Conservation (phyloP, 257 asterid genomes). For the Nicotiana undulata region DNA sequence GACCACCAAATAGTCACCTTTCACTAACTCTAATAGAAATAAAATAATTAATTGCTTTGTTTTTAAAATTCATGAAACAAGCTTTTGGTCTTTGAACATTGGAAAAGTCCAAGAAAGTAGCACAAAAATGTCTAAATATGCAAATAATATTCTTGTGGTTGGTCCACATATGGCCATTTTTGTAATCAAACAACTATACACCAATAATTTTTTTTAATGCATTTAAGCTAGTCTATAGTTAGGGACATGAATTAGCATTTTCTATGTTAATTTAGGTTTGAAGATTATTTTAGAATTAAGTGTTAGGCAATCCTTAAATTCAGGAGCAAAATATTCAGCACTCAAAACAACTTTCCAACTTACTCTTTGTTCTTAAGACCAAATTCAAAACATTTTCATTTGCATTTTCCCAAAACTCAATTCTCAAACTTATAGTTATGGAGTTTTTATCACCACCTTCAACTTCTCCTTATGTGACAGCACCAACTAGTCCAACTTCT, state of each 20-base stretch:
- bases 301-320: conserved; percentile 41
- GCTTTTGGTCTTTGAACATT: background rate
- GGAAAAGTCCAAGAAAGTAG: background rate
- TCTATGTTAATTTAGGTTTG: conserved; percentile 20
- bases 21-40: background rate
- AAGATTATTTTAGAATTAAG: conserved; percentile 34
- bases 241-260: conserved; percentile 33
- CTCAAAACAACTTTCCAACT: conserved; percentile 12
- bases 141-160: background rate
- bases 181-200: background rate
- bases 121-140: background rate
- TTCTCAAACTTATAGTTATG: conserved; percentile 16
- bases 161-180: conserved; percentile 4
- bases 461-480: conserved; percentile 35
- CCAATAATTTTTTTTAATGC: background rate
- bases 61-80: background rate
- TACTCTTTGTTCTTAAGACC: background rate
- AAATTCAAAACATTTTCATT: conserved; percentile 7
- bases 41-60: background rate
- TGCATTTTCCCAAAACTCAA: background rate
- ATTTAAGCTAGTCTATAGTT: background rate
- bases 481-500: conserved; percentile 40
- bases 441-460: conserved; percentile 21
- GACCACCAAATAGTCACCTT: background rate
- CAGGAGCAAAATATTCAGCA: conserved; percentile 21